Percentiles rank a stretch among this genome's conserved stretches.
These are phyloP conservation scores for Scenedesmus sp. DNA, from an alignment of 163 green algal species.

Conservation along the genomic window DNA sequence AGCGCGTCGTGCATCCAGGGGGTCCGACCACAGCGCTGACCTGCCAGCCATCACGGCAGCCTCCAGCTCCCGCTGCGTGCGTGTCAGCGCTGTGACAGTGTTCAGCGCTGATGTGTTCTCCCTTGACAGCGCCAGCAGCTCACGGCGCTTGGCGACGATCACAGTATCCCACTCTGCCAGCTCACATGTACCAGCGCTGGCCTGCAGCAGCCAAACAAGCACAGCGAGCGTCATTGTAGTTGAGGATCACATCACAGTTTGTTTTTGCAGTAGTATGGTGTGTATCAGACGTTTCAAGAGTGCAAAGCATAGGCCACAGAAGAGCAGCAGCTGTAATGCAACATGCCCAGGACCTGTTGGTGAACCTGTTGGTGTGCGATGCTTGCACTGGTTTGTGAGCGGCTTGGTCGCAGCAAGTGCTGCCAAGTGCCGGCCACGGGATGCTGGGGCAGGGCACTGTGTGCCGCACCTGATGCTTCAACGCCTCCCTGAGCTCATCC, in stretches of 20 bases:
- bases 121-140: slow-evolving; percentile 73
- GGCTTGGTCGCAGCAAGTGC: too few species aligned
- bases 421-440: background rate
- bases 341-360: background rate
- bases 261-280: background rate
- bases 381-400: too few species aligned
- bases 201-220: slow-evolving; percentile 55
- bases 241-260: background rate
- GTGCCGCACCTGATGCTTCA: slow-evolving; percentile 68
- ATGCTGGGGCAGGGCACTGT: background rate
- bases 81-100: slow-evolving; percentile 71
- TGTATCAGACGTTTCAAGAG: background rate
- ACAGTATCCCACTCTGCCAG: slow-evolving; percentile 73
- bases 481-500: slow-evolving; percentile 80
- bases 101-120: slow-evolving; percentile 84
- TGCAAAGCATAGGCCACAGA: too few species aligned
- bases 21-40: slow-evolving; percentile 61
- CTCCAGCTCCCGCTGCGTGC: slow-evolving; percentile 73
- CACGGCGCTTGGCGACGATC: slow-evolving; percentile 68
- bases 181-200: slow-evolving; percentile 65
- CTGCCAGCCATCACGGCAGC: slow-evolving; percentile 55
- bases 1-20: slow-evolving; percentile 51
- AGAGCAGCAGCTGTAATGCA: background rate
- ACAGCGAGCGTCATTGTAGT: background rate
- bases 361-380: background rate